Percentiles rank a stretch among this genome's conserved stretches.
Evolutionary conservation across 208 protist genomes (phyloP).

Genomic region (Angomonas ambiguus): DNA sequence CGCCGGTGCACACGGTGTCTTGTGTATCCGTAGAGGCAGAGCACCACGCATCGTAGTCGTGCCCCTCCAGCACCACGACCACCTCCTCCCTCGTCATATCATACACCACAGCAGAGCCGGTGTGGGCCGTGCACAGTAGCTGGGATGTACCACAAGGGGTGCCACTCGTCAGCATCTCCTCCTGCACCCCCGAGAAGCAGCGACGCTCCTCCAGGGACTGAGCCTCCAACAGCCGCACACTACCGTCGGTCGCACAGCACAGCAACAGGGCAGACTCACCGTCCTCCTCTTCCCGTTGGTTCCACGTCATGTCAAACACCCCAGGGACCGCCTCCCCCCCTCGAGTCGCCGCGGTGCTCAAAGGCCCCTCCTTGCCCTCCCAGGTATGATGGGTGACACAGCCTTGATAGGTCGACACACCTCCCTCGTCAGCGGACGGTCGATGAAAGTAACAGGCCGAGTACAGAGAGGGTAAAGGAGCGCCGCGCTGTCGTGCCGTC

Average conservation of each 20-base stretch:
- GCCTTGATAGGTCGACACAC: not conserved
- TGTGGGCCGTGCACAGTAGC: constrained; percentile 71
- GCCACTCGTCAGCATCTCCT: constrained; percentile 75
- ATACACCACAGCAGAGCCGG: constrained; percentile 51
- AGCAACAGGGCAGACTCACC: constrained; percentile 15
- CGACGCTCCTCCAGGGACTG: constrained; percentile 15
- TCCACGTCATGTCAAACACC: constrained; percentile 54
- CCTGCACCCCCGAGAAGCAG: constrained; percentile 36
- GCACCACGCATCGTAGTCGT: constrained; percentile 88
- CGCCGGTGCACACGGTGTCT: constrained; percentile 51
- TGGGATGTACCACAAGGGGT: constrained; percentile 13
- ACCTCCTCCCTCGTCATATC: constrained; percentile 21
- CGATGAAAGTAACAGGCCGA: constrained; percentile 7
- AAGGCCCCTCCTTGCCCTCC: not conserved
- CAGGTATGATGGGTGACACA: not conserved
- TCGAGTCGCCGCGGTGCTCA: not conserved
- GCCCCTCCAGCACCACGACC: constrained; percentile 34
- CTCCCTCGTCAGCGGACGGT: not conserved
- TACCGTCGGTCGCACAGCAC: constrained; percentile 65
- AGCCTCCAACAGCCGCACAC: constrained; percentile 39
- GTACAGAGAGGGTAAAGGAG: not conserved
- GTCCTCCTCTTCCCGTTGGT: too few species aligned
- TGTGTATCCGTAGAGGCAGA: constrained; percentile 18
- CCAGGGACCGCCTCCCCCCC: constrained; percentile 30
- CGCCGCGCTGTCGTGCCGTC: not conserved